Evolutionary conservation across 306 rosid genomes (phyloP).

Genomic region (Glycyrrhiza uralensis): DNA sequence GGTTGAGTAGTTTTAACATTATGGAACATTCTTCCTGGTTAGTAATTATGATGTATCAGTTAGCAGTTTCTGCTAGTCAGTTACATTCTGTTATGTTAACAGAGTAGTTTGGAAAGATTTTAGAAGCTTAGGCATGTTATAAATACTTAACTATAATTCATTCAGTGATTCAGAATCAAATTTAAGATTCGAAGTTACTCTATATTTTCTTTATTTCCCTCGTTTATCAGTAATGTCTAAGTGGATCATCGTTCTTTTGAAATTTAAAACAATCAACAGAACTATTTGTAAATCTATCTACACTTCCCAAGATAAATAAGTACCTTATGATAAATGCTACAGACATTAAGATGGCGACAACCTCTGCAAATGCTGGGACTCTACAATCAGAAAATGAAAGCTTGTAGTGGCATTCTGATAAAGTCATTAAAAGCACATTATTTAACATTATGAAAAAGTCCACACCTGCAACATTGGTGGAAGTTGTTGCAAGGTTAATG

Average conservation of each 20-base stretch:
- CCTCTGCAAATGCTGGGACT: constrained; percentile 70
- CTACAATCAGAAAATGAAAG: constrained; percentile 45
- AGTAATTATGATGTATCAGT: too few species aligned
- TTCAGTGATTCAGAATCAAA: too few species aligned
- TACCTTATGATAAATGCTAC: constrained; percentile 93
- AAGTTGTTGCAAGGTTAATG: constrained; percentile 64
- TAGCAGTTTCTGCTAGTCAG: too few species aligned
- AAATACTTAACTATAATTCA: too few species aligned
- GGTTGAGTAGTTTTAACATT: too few species aligned
- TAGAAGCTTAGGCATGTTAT: too few species aligned
- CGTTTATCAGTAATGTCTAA: too few species aligned
- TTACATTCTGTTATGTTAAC: too few species aligned
- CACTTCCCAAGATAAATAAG: constrained; percentile 12
- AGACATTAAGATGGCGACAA: constrained; percentile 88
- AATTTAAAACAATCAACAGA: constrained; percentile 8
- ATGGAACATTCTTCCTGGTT: too few species aligned
- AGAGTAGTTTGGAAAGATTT: too few species aligned
- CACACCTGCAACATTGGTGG: constrained; percentile 80
- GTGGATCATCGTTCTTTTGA: background rate
- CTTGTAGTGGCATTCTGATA: constrained; percentile 1
- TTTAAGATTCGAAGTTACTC: too few species aligned
- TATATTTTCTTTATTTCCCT: too few species aligned
- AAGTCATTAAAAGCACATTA: constrained; percentile 12
- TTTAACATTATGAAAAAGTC: constrained; percentile 18
- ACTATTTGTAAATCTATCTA: background rate